Conservation (phyloP, 345 rosid genomes). For the Ceriops decandra region DNA sequence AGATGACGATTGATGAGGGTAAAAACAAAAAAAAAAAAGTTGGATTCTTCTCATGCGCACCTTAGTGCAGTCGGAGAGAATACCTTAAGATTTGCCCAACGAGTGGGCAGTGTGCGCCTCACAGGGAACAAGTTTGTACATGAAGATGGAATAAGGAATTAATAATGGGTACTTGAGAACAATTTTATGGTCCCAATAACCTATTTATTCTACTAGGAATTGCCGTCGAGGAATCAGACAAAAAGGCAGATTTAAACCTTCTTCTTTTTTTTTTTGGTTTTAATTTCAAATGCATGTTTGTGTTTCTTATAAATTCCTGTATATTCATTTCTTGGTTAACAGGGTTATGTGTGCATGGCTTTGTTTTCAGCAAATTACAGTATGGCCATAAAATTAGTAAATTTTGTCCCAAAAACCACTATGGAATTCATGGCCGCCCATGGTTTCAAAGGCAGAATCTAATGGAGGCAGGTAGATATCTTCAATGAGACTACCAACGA, state of each 20-base stretch:
- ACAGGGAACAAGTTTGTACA: not conserved
- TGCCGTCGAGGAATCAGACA: no score
- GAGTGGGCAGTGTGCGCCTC: not conserved
- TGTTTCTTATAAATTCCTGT: not conserved
- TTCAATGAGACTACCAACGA: slow-evolving; percentile 3
- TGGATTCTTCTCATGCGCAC: slow-evolving; percentile 13
- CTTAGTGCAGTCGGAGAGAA: not conserved
- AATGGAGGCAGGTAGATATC: not conserved
- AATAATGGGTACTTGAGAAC: not conserved
- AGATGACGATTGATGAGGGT: slow-evolving; percentile 1
- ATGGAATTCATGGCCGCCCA: not conserved
- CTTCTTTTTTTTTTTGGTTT: no score
- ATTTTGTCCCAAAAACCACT: not conserved
- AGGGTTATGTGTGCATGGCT: not conserved
- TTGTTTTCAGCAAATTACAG: slow-evolving; percentile 14
- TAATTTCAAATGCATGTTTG: not conserved
- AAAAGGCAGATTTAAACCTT: no score
- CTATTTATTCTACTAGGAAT: not conserved
- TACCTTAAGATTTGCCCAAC: not conserved
- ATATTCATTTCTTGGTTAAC: not conserved
- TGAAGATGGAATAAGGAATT: not conserved
- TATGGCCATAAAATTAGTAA: not conserved
- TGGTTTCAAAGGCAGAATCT: not conserved
- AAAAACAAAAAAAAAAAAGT: not conserved
- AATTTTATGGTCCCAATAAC: not conserved